Conservation (phyloP, 2,329 filamentous ascomycete genomes). For the Talaromyces atroroseus region DNA sequence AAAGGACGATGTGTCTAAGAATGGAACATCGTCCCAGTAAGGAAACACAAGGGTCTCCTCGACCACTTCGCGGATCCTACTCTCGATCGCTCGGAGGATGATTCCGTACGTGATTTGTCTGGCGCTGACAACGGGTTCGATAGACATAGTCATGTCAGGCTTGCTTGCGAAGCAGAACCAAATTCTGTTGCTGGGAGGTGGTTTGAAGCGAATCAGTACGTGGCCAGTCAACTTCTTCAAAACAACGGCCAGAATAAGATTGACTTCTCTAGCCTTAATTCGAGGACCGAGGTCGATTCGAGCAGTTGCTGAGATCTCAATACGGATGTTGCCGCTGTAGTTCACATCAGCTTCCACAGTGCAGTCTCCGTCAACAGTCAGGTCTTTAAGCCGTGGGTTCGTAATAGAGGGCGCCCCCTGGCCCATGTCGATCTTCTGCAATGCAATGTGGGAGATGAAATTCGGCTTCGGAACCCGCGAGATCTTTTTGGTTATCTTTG, state of each 20-base stretch:
- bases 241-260: slow-evolving; percentile 78
- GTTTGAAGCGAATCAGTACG: slow-evolving; percentile 79
- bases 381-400: slow-evolving; percentile 78
- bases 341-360: slow-evolving; percentile 79
- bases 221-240: slow-evolving; percentile 83
- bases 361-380: slow-evolving; percentile 88
- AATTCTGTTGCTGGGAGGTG: slow-evolving; percentile 89
- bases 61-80: slow-evolving; percentile 86
- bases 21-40: slow-evolving; percentile 94
- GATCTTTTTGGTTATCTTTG: slow-evolving; percentile 94
- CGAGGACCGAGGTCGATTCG: slow-evolving; percentile 83
- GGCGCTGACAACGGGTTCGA: slow-evolving; percentile 91
- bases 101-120: slow-evolving; percentile 92
- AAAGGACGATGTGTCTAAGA: slow-evolving; percentile 74
- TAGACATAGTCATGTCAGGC: slow-evolving; percentile 88
- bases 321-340: slow-evolving; percentile 81
- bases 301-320: slow-evolving; percentile 88
- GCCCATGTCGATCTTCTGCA: slow-evolving; percentile 79
- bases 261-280: slow-evolving; percentile 86
- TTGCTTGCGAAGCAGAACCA: slow-evolving; percentile 95
- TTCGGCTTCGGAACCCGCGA: slow-evolving; percentile 85
- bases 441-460: slow-evolving; percentile 78
- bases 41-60: slow-evolving; percentile 86
- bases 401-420: slow-evolving; percentile 83
- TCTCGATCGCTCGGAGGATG: slow-evolving; percentile 89